These are phyloP conservation scores for Myxozyma nipponensis DNA, from an alignment of 805 yeast genomes.

Conservation along the genomic window DNA sequence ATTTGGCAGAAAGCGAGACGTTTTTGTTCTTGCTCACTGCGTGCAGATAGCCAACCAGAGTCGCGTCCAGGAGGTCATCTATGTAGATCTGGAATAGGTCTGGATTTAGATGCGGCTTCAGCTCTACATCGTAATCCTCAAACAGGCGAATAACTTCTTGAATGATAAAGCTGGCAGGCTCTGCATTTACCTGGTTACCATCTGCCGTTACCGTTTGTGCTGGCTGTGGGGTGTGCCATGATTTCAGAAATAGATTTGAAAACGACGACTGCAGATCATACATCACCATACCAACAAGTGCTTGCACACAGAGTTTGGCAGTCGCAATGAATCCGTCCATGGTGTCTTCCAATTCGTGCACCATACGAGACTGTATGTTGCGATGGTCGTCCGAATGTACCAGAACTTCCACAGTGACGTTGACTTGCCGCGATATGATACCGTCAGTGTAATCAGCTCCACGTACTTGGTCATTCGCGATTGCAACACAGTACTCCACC, in stretches of 20 bases:
- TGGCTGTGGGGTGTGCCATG: slow-evolving; percentile 60
- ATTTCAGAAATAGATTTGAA: slow-evolving; percentile 51
- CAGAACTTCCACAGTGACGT: slow-evolving; percentile 38
- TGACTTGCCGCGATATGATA: slow-evolving; percentile 61
- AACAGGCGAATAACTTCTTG: slow-evolving; percentile 66
- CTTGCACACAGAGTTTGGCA: slow-evolving; percentile 59
- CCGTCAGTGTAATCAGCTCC: slow-evolving; percentile 69
- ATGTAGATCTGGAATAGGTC: slow-evolving; percentile 52
- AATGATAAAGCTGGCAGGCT: slow-evolving; percentile 34
- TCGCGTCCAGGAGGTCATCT: slow-evolving; percentile 52
- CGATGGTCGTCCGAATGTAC: slow-evolving; percentile 23
- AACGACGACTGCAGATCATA: slow-evolving; percentile 67
- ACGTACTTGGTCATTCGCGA: slow-evolving; percentile 78
- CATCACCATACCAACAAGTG: slow-evolving; percentile 56
- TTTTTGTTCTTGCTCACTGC: slow-evolving; percentile 43
- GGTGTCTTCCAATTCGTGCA: slow-evolving; percentile 48
- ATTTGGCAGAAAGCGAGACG: slow-evolving; percentile 18
- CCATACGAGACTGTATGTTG: slow-evolving; percentile 12
- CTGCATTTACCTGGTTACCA: slow-evolving; percentile 6
- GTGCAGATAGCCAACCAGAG: slow-evolving; percentile 48
- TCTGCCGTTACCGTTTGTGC: slow-evolving; percentile 6
- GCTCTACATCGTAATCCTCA: slow-evolving; percentile 68
- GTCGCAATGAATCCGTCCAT: slow-evolving; percentile 76
- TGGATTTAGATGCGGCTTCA: slow-evolving; percentile 50
- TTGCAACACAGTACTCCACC: slow-evolving; percentile 73